Conservation (phyloP, 345 rosid species). For the Murraya koenigii region DNA sequence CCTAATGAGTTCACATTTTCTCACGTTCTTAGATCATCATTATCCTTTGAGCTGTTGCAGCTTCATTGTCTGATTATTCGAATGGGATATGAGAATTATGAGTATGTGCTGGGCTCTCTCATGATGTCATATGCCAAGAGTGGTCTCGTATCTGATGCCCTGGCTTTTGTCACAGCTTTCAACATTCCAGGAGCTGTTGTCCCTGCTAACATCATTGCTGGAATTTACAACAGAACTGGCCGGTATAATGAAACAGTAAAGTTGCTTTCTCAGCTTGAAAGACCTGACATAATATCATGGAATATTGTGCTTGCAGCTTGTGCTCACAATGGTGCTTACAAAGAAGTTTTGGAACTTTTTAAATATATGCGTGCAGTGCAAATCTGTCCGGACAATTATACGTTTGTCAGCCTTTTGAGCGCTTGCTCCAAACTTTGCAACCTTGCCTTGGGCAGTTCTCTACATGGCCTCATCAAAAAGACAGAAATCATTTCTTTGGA, state of each 20-base stretch:
- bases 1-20: conserved; percentile 82
- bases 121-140: conserved; percentile 63
- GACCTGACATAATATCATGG: conserved; percentile 80
- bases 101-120: conserved; percentile 67
- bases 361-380: conserved; percentile 48
- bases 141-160: conserved; percentile 53
- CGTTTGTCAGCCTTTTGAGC: conserved; percentile 68
- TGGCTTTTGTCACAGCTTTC: conserved; percentile 40
- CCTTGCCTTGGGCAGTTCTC: conserved; percentile 65
- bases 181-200: conserved; percentile 33
- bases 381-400: conserved; percentile 68
- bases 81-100: conserved; percentile 62
- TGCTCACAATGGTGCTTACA: conserved; percentile 48
- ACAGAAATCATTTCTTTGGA: conserved; percentile 47
- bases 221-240: conserved; percentile 63
- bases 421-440: conserved; percentile 48
- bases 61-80: conserved; percentile 62
- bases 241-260: conserved; percentile 52
- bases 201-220: conserved; percentile 58
- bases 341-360: conserved; percentile 62
- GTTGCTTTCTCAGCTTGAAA: conserved; percentile 66
- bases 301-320: conserved; percentile 76
- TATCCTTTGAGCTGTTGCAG: conserved; percentile 42
- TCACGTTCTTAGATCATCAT: conserved; percentile 46
- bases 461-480: conserved; percentile 69